These are phyloP conservation scores for Endotrypanum monterogeii DNA, from an alignment of 208 protist species.

Conservation along the genomic window DNA sequence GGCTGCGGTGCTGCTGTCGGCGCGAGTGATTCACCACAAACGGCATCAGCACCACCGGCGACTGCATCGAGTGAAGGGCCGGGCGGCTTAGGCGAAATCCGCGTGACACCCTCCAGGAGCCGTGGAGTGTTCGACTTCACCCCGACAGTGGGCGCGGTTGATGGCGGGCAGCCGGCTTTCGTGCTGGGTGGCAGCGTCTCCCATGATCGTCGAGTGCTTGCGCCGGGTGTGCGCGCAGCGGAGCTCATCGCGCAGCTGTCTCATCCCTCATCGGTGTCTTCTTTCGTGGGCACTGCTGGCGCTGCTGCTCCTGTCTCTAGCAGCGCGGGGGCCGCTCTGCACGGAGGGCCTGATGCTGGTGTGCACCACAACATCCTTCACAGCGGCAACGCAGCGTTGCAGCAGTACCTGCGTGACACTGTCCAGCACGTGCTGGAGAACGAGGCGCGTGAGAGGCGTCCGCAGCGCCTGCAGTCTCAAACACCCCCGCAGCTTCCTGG, in stretches of 20 bases:
- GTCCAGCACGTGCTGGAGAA: conserved; percentile 23
- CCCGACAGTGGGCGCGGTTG: not conserved
- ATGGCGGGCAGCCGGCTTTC: not conserved
- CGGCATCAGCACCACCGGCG: not conserved
- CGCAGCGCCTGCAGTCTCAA: not conserved
- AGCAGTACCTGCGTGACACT: conserved; percentile 30
- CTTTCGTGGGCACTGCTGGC: not conserved
- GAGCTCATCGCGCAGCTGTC: conserved; percentile 14
- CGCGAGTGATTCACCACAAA: not conserved
- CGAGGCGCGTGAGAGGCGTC: not conserved
- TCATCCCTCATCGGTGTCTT: not conserved
- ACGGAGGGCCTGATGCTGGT: too few relatives aligned
- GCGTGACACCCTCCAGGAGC: not conserved
- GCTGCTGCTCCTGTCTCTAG: not conserved
- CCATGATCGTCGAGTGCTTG: not conserved
- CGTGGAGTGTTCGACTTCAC: not conserved
- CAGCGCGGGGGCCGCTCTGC: not conserved
- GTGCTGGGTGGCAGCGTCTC: not conserved
- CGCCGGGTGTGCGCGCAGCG: conserved; percentile 10
- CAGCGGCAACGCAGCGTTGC: conserved; percentile 11
- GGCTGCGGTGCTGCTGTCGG: not conserved
- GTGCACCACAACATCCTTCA: not conserved
- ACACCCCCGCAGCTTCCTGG: not conserved
- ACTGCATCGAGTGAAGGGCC: not conserved
- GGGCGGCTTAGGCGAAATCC: not conserved